A percentile compares a stretch with the other conserved stretches of the same genome.
Conservation (phyloP, 768 basidiomycete genomes). For the Suillus discolor region DNA sequence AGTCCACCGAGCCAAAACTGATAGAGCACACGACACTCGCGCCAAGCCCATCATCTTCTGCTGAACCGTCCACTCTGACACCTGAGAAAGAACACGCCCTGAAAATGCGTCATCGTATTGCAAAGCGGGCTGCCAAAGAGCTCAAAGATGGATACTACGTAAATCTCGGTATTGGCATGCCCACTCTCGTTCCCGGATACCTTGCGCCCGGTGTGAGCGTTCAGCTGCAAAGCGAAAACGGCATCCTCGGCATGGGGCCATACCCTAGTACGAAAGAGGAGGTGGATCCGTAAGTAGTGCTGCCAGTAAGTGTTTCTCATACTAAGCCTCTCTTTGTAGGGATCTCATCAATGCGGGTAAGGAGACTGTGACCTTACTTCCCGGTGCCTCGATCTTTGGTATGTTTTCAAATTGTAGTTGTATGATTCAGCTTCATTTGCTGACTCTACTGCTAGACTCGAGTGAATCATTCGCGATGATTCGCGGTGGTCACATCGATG, state of each 20-base stretch:
- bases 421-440: slow-evolving; percentile 2
- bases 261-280: slow-evolving; percentile 74
- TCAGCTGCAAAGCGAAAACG: slow-evolving; percentile 93
- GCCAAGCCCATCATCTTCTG: slow-evolving; percentile 38
- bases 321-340: slow-evolving; percentile 37
- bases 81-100: slow-evolving; percentile 57
- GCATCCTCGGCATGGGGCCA: slow-evolving; percentile 88
- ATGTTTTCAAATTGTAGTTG: slow-evolving; percentile 23
- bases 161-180: slow-evolving; percentile 91
- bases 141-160: slow-evolving; percentile 87
- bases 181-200: slow-evolving; percentile 84
- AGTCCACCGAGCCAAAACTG: slow-evolving; percentile 71
- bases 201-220: slow-evolving; percentile 72
- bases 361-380: slow-evolving; percentile 90
- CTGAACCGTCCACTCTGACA: slow-evolving; percentile 29
- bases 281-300: slow-evolving; percentile 69
- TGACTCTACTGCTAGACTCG: slow-evolving; percentile 55
- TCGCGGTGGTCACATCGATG: slow-evolving; percentile 93
- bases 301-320: slow-evolving; percentile 4
- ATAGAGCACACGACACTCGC: slow-evolving; percentile 79
- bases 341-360: slow-evolving; percentile 96
- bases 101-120: slow-evolving; percentile 71
- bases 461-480: slow-evolving; percentile 98
- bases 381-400: slow-evolving; percentile 92
- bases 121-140: slow-evolving; percentile 86